phyloP scores from a whole-genome alignment of 129 eudicot species.

The Escallonia rubra region DNA sequence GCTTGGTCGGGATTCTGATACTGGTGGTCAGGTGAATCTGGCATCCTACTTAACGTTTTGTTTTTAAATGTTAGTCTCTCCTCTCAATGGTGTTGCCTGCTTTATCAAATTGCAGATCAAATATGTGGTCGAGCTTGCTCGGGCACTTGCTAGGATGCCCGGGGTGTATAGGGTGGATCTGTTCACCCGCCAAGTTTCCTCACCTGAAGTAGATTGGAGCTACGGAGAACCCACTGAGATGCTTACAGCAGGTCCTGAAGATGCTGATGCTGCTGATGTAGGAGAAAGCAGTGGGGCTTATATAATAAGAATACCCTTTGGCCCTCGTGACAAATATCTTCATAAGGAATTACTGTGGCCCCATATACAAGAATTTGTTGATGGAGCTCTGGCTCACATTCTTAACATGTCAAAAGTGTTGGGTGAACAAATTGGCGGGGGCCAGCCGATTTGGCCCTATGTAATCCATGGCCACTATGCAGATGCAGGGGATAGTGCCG shows the following conservation, averaged over 20 bases:
- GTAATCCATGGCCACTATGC: constrained; percentile 95
- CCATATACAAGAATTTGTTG: constrained; percentile 81
- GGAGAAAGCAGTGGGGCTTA: constrained; percentile 98
- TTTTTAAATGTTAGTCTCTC: background rate
- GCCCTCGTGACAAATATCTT: constrained; percentile 81
- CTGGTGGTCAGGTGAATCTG: constrained; percentile 80
- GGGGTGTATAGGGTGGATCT: constrained; percentile 88
- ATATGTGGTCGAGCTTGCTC: constrained; percentile 88
- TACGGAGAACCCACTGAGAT: constrained; percentile 95
- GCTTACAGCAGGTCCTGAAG: constrained; percentile 64
- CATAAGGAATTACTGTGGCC: constrained; percentile 80
- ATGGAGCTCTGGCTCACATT: constrained; percentile 87
- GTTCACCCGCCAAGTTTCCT: constrained; percentile 83
- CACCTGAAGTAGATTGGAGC: constrained; percentile 94
- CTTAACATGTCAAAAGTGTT: constrained; percentile 81
- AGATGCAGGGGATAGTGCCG: constrained; percentile 96
- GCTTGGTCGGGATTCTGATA: constrained; percentile 93
- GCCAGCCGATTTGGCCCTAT: constrained; percentile 88
- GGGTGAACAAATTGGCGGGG: constrained; percentile 85
- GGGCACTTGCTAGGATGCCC: constrained; percentile 80
- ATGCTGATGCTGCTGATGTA: constrained; percentile 45
- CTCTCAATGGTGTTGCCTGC: constrained; percentile 4
- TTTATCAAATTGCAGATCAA: constrained; percentile 37
- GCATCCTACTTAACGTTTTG: background rate
- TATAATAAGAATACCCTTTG: constrained; percentile 77